These are phyloP conservation scores for Botrytis pseudocinerea DNA, from an alignment of 2,329 filamentous ascomycete species.

Conservation along the genomic window DNA sequence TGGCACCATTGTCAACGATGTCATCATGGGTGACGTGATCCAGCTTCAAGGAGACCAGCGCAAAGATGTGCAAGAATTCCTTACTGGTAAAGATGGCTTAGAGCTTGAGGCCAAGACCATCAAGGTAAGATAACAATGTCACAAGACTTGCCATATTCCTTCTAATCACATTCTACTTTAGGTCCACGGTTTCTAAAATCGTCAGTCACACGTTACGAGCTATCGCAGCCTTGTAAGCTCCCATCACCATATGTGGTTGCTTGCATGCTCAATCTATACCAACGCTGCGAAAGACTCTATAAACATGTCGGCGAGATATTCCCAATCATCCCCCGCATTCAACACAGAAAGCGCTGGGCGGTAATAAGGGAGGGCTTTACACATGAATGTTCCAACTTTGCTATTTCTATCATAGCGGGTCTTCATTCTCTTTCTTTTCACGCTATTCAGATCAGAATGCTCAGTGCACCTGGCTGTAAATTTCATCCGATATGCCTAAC, in stretches of 20 bases:
- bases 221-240: conserved; percentile 4
- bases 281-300: not conserved
- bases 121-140: conserved; percentile 61
- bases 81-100: conserved; percentile 91
- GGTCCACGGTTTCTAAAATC: conserved; percentile 64
- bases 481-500: not conserved
- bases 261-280: conserved; percentile 1
- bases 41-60: conserved; percentile 99
- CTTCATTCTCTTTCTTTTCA: conserved; percentile 20
- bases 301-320: conserved; percentile 4
- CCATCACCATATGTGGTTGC: conserved; percentile 9
- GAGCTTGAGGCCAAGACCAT: conserved; percentile 95
- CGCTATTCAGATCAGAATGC: conserved; percentile 13
- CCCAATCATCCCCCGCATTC: conserved; percentile 43
- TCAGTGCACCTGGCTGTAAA: conserved; percentile 13
- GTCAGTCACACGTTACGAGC: conserved; percentile 25
- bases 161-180: conserved; percentile 30
- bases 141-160: conserved; percentile 14
- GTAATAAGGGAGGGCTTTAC: conserved; percentile 10
- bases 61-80: conserved; percentile 97
- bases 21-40: conserved; percentile 98
- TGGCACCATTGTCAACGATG: conserved; percentile 97
- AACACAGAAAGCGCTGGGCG: conserved; percentile 35
- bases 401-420: not conserved
- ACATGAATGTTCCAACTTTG: conserved; percentile 19